Evolutionary conservation across 108 stramenopile genomes (phyloP).

Genomic region (Schizochytrium sp.): DNA sequence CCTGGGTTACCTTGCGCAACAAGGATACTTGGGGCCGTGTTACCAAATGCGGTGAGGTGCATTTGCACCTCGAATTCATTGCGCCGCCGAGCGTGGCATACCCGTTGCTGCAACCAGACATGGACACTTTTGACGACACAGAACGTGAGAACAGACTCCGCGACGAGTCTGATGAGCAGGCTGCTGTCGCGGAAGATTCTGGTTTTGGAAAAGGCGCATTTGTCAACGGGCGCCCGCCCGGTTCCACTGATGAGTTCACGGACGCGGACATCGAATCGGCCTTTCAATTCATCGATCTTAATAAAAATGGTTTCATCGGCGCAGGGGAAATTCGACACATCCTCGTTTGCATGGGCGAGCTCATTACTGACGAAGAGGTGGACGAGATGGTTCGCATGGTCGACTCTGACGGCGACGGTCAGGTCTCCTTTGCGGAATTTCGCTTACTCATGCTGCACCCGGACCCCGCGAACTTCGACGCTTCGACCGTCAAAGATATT

Average conservation of each 20-base stretch:
- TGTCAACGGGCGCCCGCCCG: background rate
- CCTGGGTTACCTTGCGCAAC: conserved; percentile 43
- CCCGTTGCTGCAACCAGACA: conserved; percentile 53
- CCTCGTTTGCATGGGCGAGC: conserved; percentile 72
- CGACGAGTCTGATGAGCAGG: background rate
- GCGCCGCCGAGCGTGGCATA: conserved; percentile 55
- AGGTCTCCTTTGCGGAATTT: conserved; percentile 66
- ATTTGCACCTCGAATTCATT: conserved; percentile 45
- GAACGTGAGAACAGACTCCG: conserved; percentile 18
- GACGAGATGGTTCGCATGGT: conserved; percentile 66
- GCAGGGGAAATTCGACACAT: conserved; percentile 68
- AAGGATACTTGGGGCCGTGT: conserved; percentile 40
- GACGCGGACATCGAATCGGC: conserved; percentile 64
- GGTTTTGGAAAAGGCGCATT: background rate
- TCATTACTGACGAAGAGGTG: conserved; percentile 54
- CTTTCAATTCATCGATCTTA: conserved; percentile 65
- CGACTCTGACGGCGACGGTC: conserved; percentile 68
- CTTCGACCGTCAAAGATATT: background rate
- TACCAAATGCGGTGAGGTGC: conserved; percentile 45
- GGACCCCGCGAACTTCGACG: conserved; percentile 55
- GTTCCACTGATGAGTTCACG: conserved; percentile 37
- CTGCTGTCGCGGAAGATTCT: background rate
- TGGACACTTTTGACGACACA: conserved; percentile 56
- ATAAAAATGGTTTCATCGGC: conserved; percentile 61
- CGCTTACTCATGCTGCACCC: conserved; percentile 53